Evolutionary conservation across 176 grass and related monocot genomes (phyloP).

Genomic region (Coix lacrymajobi): DNA sequence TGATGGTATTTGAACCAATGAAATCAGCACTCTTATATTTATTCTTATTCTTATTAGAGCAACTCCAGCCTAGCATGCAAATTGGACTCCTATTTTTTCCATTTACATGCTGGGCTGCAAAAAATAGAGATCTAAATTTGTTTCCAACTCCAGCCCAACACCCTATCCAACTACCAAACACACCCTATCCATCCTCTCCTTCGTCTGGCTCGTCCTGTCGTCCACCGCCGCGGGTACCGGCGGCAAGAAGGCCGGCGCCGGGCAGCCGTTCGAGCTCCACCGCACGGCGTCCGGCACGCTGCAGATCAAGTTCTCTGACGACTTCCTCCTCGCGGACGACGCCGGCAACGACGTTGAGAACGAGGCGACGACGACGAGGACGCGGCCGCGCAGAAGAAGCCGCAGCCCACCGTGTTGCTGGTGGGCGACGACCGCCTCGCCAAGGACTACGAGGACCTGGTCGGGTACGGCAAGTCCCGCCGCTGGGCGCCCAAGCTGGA

Average conservation of each 20-base stretch:
- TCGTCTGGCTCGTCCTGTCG: constrained; percentile 65
- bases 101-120: too few species aligned
- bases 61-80: too few species aligned
- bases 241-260: background rate
- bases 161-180: too few species aligned
- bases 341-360: too few species aligned
- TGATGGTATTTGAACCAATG: too few species aligned
- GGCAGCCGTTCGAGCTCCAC: constrained; percentile 53
- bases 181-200: constrained; percentile 85
- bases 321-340: background rate
- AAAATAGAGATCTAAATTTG: too few species aligned
- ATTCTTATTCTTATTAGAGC: too few species aligned
- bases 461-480: constrained; percentile 41
- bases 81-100: too few species aligned
- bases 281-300: constrained; percentile 62
- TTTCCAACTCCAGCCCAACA: too few species aligned
- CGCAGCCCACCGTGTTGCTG: constrained; percentile 19
- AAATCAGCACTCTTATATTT: too few species aligned
- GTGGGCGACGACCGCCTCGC: constrained; percentile 49
- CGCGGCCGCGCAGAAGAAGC: background rate
- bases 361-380: background rate
- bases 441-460: constrained; percentile 84
- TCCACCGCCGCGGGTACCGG: background rate
- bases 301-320: constrained; percentile 60
- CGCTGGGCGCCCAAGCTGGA: constrained; percentile 68